Percentiles rank a stretch among this genome's conserved stretches.
Evolutionary conservation across 2,329 filamentous ascomycete genomes (phyloP).

Genomic region (Monilinia fructigena): DNA sequence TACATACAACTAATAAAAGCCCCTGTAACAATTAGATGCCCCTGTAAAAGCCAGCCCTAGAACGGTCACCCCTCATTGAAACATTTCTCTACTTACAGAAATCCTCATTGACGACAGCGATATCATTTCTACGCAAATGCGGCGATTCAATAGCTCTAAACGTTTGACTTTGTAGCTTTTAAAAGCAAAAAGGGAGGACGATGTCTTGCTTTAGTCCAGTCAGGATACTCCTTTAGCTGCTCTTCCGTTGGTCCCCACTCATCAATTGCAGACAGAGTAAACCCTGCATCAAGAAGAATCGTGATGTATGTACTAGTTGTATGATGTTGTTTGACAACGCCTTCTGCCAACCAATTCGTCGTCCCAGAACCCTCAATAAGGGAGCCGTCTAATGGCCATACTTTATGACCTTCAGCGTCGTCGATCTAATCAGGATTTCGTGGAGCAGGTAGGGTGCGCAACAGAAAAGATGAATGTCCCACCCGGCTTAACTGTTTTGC

Average conservation of each 20-base stretch:
- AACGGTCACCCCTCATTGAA: background rate
- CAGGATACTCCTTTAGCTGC: slow-evolving; percentile 36
- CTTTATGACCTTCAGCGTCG: slow-evolving; percentile 39
- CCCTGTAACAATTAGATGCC: background rate
- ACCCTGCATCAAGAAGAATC: slow-evolving; percentile 28
- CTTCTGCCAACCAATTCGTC: slow-evolving; percentile 46
- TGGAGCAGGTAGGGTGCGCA: slow-evolving; percentile 50
- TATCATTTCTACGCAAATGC: background rate
- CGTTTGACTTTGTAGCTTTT: background rate
- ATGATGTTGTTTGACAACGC: slow-evolving; percentile 49
- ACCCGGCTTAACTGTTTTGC: background rate
- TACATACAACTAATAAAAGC: background rate
- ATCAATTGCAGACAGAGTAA: slow-evolving; percentile 27
- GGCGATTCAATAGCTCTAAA: background rate
- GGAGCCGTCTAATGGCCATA: slow-evolving; percentile 47
- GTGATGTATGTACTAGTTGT: slow-evolving; percentile 40
- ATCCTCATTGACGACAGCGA: background rate
- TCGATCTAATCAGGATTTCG: slow-evolving; percentile 38
- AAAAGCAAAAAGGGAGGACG: background rate
- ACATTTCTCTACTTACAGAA: background rate
- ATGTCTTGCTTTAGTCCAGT: slow-evolving; percentile 33
- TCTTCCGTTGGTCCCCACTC: slow-evolving; percentile 30
- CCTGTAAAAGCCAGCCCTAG: background rate
- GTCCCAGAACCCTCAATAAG: slow-evolving; percentile 45
- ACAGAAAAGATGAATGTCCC: slow-evolving; percentile 70